Evolutionary conservation across 2,329 filamentous ascomycete genomes (phyloP).

Genomic region (Verticillium klebahnii): DNA sequence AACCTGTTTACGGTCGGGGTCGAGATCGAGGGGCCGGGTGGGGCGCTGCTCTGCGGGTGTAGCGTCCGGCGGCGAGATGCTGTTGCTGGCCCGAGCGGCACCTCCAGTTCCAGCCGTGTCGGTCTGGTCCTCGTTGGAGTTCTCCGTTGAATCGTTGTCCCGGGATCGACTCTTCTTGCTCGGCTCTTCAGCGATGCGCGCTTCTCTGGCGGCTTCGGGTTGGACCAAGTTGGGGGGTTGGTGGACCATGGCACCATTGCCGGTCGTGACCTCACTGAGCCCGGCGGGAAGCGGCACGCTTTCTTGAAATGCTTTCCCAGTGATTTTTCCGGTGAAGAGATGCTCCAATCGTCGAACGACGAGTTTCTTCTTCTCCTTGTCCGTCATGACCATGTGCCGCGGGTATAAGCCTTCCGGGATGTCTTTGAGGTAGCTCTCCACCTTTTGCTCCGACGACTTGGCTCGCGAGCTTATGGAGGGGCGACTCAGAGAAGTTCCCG

Average conservation of each 20-base stretch:
- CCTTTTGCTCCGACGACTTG: conserved; percentile 51
- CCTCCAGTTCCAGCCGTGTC: conserved; percentile 34
- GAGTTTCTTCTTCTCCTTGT: conserved; percentile 70
- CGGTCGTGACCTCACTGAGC: conserved; percentile 20
- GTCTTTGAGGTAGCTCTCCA: conserved; percentile 66
- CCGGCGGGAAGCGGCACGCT: not conserved
- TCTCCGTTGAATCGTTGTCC: conserved; percentile 38
- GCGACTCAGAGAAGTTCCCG: conserved; percentile 31
- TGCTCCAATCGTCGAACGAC: conserved; percentile 75
- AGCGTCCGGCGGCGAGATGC: conserved; percentile 34
- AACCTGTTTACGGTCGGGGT: conserved; percentile 71
- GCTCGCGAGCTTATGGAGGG: conserved; percentile 29
- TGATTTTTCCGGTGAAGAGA: conserved; percentile 68
- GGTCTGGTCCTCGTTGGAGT: conserved; percentile 43
- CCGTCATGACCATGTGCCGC: conserved; percentile 57
- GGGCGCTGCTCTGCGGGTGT: conserved; percentile 65
- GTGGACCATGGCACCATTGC: conserved; percentile 21
- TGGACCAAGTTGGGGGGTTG: conserved; percentile 22
- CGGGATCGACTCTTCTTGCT: conserved; percentile 36
- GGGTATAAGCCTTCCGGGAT: conserved; percentile 68
- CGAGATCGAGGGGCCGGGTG: conserved; percentile 70
- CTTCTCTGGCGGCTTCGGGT: conserved; percentile 39
- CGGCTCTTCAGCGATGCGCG: conserved; percentile 33
- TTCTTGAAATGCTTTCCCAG: conserved; percentile 8
- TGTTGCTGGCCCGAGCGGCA: conserved; percentile 22